Conservation (phyloP, 495 filamentous ascomycete species). For the Trichocladium uniseriatum region DNA sequence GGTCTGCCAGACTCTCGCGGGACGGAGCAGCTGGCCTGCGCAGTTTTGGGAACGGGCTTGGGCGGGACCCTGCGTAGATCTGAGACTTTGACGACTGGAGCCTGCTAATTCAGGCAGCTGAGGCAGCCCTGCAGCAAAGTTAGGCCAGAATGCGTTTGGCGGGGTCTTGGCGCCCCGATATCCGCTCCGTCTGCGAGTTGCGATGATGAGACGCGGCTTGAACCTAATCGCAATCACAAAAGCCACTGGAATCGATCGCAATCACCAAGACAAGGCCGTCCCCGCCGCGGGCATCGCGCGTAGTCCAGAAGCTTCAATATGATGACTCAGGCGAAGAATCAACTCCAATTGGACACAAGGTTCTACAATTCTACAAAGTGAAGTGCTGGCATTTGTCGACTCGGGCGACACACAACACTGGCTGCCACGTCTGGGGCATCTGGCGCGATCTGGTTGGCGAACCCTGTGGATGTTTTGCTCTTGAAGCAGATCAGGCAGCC, state of each 20-base stretch:
- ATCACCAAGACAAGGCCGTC: too few species aligned
- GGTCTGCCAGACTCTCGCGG: constrained; percentile 15
- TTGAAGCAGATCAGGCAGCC: not conserved
- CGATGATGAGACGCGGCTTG: too few species aligned
- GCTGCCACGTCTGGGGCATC: constrained; percentile 24
- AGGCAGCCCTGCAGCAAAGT: constrained; percentile 24
- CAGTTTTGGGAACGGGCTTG: constrained; percentile 24
- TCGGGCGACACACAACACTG: not conserved
- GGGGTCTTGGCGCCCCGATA: constrained; percentile 26
- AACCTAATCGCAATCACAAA: too few species aligned
- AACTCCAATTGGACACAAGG: too few species aligned
- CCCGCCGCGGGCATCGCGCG: too few species aligned
- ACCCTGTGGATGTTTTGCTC: not conserved
- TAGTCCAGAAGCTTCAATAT: too few species aligned
- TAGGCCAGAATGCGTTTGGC: constrained; percentile 17
- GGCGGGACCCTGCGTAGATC: constrained; percentile 21
- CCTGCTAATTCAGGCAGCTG: constrained; percentile 17
- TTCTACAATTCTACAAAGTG: too few species aligned
- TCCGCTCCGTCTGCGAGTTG: not conserved
- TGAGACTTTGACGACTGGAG: constrained; percentile 17
- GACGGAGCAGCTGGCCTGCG: constrained; percentile 15
- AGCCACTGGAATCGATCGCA: too few species aligned
- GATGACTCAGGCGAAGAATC: too few species aligned
- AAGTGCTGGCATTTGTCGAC: too few species aligned
- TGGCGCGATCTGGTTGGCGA: constrained; percentile 20